A percentile compares a stretch with the other conserved stretches of the same genome.
These are phyloP conservation scores for Magnaporthiopsis poae DNA, from an alignment of 2,329 filamentous ascomycete species.

Conservation along the genomic window DNA sequence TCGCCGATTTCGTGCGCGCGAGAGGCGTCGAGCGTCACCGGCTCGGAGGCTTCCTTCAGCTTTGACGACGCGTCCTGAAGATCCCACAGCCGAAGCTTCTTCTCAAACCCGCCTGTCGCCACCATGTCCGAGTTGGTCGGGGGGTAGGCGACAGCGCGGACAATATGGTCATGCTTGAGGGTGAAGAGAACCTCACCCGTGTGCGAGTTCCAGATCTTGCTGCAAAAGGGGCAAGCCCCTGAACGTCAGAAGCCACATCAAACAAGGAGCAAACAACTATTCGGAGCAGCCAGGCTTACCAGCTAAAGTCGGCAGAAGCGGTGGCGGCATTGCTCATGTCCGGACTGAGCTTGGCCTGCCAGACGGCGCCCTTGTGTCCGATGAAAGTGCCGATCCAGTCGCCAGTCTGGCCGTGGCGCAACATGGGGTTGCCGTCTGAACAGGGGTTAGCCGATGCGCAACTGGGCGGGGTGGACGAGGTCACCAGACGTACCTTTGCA, in stretches of 20 bases:
- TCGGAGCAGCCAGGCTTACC: constrained; percentile 43
- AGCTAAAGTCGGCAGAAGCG: constrained; percentile 89
- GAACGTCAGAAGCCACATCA: background rate
- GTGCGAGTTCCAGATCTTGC: constrained; percentile 94
- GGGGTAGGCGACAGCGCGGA: constrained; percentile 84
- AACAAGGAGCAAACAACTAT: background rate
- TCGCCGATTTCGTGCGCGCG: constrained; percentile 77
- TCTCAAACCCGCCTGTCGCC: constrained; percentile 89
- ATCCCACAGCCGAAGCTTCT: constrained; percentile 91
- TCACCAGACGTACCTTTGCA: constrained; percentile 58
- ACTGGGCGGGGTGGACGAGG: background rate
- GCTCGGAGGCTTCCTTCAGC: constrained; percentile 22
- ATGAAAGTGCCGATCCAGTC: constrained; percentile 98
- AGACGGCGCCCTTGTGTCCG: constrained; percentile 95
- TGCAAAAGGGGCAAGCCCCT: constrained; percentile 24
- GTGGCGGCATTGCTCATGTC: constrained; percentile 85
- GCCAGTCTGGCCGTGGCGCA: constrained; percentile 88
- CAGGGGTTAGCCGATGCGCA: background rate
- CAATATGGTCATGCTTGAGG: constrained; percentile 87
- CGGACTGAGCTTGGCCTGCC: constrained; percentile 83
- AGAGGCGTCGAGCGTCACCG: constrained; percentile 45
- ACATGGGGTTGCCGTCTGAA: constrained; percentile 92
- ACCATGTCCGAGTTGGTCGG: constrained; percentile 72
- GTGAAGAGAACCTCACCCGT: constrained; percentile 82
- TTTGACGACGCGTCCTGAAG: constrained; percentile 35